phyloP scores from a whole-genome alignment of 2,329 filamentous ascomycete species.

The Colletotrichum somersetense region DNA sequence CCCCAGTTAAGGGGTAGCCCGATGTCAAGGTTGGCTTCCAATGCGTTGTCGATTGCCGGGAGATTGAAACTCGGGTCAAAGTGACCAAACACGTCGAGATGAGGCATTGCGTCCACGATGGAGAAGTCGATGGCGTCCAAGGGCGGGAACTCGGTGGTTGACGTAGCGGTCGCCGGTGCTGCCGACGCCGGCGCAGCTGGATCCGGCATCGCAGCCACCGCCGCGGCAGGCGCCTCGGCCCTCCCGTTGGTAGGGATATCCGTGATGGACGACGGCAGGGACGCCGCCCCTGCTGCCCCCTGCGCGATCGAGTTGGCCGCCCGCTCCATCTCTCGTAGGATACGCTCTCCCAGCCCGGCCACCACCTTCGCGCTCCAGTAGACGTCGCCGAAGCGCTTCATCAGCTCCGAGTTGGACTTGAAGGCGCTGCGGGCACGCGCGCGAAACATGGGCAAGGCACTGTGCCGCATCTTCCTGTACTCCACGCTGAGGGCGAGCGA shows the following conservation, averaged over 20 bases:
- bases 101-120: conserved; percentile 58
- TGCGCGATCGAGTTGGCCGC: conserved; percentile 59
- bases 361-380: conserved; percentile 70
- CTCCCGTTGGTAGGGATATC: conserved; percentile 14
- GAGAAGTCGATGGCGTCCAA: conserved; percentile 55
- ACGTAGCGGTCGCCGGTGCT: conserved; percentile 5
- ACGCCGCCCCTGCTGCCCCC: conserved; percentile 28
- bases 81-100: conserved; percentile 67
- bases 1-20: conserved; percentile 66
- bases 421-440: conserved; percentile 67
- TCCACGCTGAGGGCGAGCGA: conserved; percentile 72
- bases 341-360: conserved; percentile 66
- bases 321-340: conserved; percentile 68
- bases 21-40: conserved; percentile 68
- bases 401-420: conserved; percentile 64
- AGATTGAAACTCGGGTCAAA: conserved; percentile 68
- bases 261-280: conserved; percentile 16
- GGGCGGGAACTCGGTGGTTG: conserved; percentile 43
- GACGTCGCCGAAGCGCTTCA: conserved; percentile 66
- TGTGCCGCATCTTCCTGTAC: conserved; percentile 74
- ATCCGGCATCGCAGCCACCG: conserved; percentile 38
- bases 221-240: conserved; percentile 1
- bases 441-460: conserved; percentile 69
- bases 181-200: background rate
- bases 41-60: conserved; percentile 65